phyloP scores from a whole-genome alignment of 768 basidiomycete genomes.

The Suillus placidus region DNA sequence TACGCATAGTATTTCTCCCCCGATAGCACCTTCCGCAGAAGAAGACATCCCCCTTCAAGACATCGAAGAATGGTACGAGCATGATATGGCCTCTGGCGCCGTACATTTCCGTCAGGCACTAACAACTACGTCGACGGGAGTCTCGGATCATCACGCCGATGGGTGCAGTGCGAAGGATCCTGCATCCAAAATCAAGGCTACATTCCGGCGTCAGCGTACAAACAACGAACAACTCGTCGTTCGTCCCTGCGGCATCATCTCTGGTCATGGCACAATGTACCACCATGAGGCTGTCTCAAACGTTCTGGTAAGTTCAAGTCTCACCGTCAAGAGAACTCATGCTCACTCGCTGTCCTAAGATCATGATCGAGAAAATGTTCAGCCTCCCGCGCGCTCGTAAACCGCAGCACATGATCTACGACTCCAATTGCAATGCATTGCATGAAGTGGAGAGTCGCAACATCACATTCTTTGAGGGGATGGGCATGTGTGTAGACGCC shows the following conservation, averaged over 20 bases:
- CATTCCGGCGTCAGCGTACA: slow-evolving; percentile 33
- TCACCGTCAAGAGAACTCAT: too few species aligned
- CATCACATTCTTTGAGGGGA: slow-evolving; percentile 17
- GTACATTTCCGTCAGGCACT: too few species aligned
- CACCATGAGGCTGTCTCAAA: slow-evolving; percentile 14
- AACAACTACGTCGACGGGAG: neutral
- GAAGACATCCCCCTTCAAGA: too few species aligned
- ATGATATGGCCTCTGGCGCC: too few species aligned
- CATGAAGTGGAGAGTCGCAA: slow-evolving; percentile 16
- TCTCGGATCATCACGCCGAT: slow-evolving; percentile 20
- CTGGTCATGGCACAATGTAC: slow-evolving; percentile 22
- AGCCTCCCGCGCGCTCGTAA: slow-evolving; percentile 2
- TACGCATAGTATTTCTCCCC: too few species aligned
- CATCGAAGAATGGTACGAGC: too few species aligned
- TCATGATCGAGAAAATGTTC: neutral
- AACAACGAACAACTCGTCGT: slow-evolving; percentile 40
- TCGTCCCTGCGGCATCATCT: slow-evolving; percentile 36
- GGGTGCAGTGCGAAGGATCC: too few species aligned
- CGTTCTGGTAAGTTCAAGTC: slow-evolving; percentile 20
- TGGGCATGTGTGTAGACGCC: slow-evolving; percentile 38
- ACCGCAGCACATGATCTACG: slow-evolving; percentile 23
- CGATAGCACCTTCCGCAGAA: too few species aligned
- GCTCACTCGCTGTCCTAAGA: too few species aligned
- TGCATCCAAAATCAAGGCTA: slow-evolving; percentile 19
- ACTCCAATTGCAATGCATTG: slow-evolving; percentile 25